A percentile compares a stretch with the other conserved stretches of the same genome.
These are phyloP conservation scores for Diddensiella transvaalensis DNA, from an alignment of 805 yeast genomes.

Conservation along the genomic window DNA sequence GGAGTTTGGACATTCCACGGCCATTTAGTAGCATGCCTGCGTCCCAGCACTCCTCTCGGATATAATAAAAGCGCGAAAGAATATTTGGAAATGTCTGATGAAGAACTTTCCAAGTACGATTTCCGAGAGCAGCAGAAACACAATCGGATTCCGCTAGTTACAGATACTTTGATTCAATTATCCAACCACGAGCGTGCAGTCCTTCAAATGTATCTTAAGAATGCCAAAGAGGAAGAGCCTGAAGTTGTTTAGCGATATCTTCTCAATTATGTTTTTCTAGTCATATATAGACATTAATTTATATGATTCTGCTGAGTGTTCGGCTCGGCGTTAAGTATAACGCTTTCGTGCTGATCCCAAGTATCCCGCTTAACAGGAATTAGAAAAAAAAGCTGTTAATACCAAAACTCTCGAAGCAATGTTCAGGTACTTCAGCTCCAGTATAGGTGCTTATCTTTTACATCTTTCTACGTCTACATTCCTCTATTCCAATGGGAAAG, in stretches of 20 bases:
- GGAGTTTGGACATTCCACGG: background rate
- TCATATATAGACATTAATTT: too few species aligned
- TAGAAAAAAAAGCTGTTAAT: too few species aligned
- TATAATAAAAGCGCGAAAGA: background rate
- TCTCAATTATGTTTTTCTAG: too few species aligned
- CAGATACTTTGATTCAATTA: background rate
- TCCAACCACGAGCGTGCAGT: background rate
- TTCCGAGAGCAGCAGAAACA: background rate
- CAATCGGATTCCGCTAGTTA: background rate
- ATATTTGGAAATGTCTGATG: background rate
- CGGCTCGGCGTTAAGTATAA: too few species aligned
- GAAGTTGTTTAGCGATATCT: background rate
- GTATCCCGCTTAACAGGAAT: too few species aligned
- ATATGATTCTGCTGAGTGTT: too few species aligned
- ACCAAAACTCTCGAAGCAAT: too few species aligned
- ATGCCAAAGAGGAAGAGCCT: background rate
- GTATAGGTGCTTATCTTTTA: conserved; percentile 46
- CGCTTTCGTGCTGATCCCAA: too few species aligned
- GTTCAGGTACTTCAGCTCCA: conserved; percentile 46
- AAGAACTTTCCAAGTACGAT: background rate
- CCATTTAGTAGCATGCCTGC: background rate
- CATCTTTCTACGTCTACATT: conserved; percentile 46
- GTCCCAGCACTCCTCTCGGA: background rate
- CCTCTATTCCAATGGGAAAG: conserved; percentile 38
- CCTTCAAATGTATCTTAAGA: background rate